phyloP scores from a whole-genome alignment of 2,329 filamentous ascomycete genomes.

The Trichoderma hamatum region DNA sequence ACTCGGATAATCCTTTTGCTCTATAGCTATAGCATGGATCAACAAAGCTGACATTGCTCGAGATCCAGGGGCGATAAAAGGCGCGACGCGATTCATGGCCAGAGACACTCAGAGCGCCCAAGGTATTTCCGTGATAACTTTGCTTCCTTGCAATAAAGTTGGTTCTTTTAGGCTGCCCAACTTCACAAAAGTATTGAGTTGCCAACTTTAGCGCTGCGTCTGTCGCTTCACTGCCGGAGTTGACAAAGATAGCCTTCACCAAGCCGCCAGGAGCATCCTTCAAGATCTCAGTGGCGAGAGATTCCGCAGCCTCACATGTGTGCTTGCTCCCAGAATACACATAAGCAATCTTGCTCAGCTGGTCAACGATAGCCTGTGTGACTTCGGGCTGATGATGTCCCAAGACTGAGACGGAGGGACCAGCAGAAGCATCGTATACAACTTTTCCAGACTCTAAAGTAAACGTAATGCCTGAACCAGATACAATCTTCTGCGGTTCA shows the following conservation, averaged over 20 bases:
- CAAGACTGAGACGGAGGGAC: neutral
- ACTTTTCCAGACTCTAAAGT: neutral
- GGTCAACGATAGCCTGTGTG: neutral
- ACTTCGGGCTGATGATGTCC: neutral
- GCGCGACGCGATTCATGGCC: neutral
- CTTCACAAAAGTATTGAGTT: conserved; percentile 48
- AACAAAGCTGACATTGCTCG: neutral
- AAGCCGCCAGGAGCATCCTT: neutral
- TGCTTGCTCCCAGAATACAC: neutral
- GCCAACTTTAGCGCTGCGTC: conserved; percentile 51
- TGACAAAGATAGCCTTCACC: conserved; percentile 14
- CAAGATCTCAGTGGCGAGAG: neutral
- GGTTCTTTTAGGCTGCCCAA: conserved; percentile 36
- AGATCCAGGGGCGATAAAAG: neutral
- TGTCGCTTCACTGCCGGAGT: conserved; percentile 39
- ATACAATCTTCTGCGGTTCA: neutral
- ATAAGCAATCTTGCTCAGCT: neutral
- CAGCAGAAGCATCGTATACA: neutral
- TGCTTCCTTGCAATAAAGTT: conserved; percentile 46
- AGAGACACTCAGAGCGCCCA: neutral
- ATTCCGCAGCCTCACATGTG: neutral
- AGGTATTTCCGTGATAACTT: conserved; percentile 27
- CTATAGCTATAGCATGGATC: neutral
- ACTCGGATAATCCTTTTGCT: neutral
- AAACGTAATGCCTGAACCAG: neutral